Conservation (phyloP, 495 filamentous ascomycete genomes). For the Pyrenula massariospora region DNA sequence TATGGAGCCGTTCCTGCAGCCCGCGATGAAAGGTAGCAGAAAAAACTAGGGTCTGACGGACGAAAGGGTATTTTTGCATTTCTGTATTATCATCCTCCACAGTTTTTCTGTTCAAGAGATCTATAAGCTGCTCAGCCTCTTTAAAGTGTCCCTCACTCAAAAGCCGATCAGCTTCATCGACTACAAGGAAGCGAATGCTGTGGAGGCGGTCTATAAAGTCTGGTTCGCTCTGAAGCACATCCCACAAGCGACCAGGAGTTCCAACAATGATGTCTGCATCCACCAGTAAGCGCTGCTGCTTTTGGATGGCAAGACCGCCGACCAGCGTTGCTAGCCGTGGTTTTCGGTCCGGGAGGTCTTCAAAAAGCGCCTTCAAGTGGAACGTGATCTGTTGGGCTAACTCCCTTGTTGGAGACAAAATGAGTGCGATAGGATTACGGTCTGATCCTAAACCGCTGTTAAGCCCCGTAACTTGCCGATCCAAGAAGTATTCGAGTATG, state of each 20-base stretch:
- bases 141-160: conserved; percentile 91
- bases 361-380: conserved; percentile 65
- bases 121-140: conserved; percentile 77
- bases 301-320: conserved; percentile 82
- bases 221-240: conserved; percentile 63
- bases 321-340: conserved; percentile 72
- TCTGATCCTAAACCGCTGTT: conserved; percentile 22
- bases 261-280: conserved; percentile 79
- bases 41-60: conserved; percentile 77
- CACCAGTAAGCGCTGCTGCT: conserved; percentile 71
- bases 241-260: conserved; percentile 90
- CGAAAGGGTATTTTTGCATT: conserved; percentile 18
- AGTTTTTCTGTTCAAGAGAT: conserved; percentile 51
- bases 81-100: conserved; percentile 9
- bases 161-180: conserved; percentile 91
- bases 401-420: conserved; percentile 86
- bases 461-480: conserved; percentile 14
- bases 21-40: conserved; percentile 90
- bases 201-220: conserved; percentile 52
- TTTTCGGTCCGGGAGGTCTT: conserved; percentile 39
- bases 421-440: conserved; percentile 57
- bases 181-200: conserved; percentile 66
- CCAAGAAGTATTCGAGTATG: conserved; percentile 28
- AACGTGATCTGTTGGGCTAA: conserved; percentile 79
- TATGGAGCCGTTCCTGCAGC: conserved; percentile 78